Conservation (phyloP, 1,284 basidiomycete genomes). For the Hortiboletus rubellus region DNA sequence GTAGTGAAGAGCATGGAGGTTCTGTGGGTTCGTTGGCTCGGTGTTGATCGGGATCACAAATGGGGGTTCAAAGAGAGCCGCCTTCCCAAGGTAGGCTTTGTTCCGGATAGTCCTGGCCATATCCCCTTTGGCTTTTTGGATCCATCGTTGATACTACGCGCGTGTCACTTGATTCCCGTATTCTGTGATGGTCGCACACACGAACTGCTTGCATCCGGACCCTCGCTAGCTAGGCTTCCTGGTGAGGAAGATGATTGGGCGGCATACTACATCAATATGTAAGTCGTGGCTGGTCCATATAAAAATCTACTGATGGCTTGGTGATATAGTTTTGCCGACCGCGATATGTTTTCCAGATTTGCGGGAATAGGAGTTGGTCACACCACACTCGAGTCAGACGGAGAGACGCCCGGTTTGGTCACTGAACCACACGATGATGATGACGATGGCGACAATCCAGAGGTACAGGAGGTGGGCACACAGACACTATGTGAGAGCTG, state of each 20-base stretch:
- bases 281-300: not conserved
- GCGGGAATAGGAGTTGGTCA: no score
- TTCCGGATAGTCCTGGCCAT: not conserved
- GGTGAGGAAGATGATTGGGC: constrained; percentile 3
- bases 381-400: no score
- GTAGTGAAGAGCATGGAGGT: not conserved
- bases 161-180: constrained; percentile 1
- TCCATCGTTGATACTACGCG: not conserved
- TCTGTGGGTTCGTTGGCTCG: not conserved
- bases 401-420: no score
- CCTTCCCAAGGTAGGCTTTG: constrained; percentile 4
- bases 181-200: not conserved
- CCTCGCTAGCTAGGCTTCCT: not conserved
- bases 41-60: not conserved
- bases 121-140: constrained; percentile 3
- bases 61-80: not conserved
- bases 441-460: no score
- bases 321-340: no score
- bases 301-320: no score
- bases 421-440: no score
- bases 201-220: not conserved
- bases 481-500: no score
- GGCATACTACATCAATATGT: constrained; percentile 11
- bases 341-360: no score
- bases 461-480: no score